Evolutionary conservation across 306 rosid genomes (phyloP).

Genomic region (barrel medic (Medicago truncatula)): DNA sequence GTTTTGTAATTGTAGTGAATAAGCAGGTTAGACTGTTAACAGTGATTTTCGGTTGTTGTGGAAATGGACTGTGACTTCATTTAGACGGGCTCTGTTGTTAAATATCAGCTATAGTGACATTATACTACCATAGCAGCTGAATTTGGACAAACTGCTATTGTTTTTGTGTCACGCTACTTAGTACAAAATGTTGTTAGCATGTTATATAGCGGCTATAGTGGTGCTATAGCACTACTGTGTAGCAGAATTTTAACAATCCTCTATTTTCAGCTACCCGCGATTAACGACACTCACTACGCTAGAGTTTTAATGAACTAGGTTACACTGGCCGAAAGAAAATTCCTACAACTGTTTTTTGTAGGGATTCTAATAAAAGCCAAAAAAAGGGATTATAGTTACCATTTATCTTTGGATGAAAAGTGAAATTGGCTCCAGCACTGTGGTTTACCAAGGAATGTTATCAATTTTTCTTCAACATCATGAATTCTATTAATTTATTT

Average conservation of each 20-base stretch:
- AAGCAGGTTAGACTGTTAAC: not conserved
- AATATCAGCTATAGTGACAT: too few relatives aligned
- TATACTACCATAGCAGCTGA: too few relatives aligned
- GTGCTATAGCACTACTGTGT: too few relatives aligned
- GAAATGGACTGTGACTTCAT: not conserved
- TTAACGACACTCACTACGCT: not conserved
- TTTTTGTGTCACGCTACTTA: too few relatives aligned
- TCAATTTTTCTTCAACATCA: slow-evolving; percentile 2
- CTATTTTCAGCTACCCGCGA: too few relatives aligned
- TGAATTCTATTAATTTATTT: not conserved
- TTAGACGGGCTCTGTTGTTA: not conserved
- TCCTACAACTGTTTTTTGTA: not conserved
- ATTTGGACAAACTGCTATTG: too few relatives aligned
- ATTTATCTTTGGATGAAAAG: slow-evolving; percentile 2
- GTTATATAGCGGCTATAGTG: too few relatives aligned
- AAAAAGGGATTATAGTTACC: slow-evolving; percentile 1
- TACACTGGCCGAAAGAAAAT: not conserved
- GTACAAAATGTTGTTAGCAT: too few relatives aligned
- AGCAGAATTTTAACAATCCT: too few relatives aligned
- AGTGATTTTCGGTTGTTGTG: not conserved
- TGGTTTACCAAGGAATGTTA: slow-evolving; percentile 11
- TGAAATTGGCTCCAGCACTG: slow-evolving; percentile 17
- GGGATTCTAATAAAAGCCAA: slow-evolving; percentile 7
- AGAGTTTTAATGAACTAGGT: not conserved
- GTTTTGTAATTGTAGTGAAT: slow-evolving; percentile 32